These are phyloP conservation scores for Ulota crispa DNA, from an alignment of 225 moss, liverwort and hornwort species.

Conservation along the genomic window DNA sequence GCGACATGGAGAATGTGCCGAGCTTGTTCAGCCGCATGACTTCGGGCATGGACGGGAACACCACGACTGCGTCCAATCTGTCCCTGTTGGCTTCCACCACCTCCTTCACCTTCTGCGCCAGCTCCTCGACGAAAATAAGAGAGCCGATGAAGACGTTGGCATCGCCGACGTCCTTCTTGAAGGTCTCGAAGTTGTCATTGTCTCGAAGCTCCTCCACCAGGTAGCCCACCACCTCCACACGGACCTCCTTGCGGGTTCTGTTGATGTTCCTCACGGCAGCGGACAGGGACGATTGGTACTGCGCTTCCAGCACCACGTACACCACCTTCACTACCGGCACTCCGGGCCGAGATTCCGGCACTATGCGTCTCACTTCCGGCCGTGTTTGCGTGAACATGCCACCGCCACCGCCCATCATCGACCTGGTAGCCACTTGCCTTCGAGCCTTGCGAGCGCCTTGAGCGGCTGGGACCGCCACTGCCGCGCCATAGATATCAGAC, in stretches of 20 bases:
- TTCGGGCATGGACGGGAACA: slow-evolving; percentile 98
- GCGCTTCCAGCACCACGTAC: slow-evolving; percentile 94
- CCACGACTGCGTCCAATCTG: slow-evolving; percentile 82
- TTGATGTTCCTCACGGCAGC: slow-evolving; percentile 92
- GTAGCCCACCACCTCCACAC: slow-evolving; percentile 92
- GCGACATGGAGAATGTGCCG: slow-evolving; percentile 97
- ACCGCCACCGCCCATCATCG: slow-evolving; percentile 66
- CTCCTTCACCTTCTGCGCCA: slow-evolving; percentile 80
- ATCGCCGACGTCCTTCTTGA: slow-evolving; percentile 80
- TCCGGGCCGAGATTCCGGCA: slow-evolving; percentile 84
- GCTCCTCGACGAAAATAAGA: slow-evolving; percentile 91
- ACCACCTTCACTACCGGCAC: slow-evolving; percentile 92
- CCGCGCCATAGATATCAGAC: slow-evolving; percentile 35
- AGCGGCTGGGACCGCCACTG: slow-evolving; percentile 23
- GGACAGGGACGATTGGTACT: slow-evolving; percentile 90
- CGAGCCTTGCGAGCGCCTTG: slow-evolving; percentile 3
- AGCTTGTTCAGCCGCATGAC: slow-evolving; percentile 97
- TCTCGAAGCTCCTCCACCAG: slow-evolving; percentile 94
- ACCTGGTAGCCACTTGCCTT: slow-evolving; percentile 14
- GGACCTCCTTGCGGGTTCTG: slow-evolving; percentile 64
- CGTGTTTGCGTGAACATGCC: slow-evolving; percentile 92
- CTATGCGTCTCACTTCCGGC: slow-evolving; percentile 95
- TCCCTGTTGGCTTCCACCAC: slow-evolving; percentile 81
- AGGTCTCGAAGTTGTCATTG: slow-evolving; percentile 75
- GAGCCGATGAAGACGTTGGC: slow-evolving; percentile 96